Percentiles rank a stretch among this genome's conserved stretches.
These are phyloP conservation scores for Colletotrichum salicis DNA, from an alignment of 2,329 filamentous ascomycete genomes.

Conservation along the genomic window DNA sequence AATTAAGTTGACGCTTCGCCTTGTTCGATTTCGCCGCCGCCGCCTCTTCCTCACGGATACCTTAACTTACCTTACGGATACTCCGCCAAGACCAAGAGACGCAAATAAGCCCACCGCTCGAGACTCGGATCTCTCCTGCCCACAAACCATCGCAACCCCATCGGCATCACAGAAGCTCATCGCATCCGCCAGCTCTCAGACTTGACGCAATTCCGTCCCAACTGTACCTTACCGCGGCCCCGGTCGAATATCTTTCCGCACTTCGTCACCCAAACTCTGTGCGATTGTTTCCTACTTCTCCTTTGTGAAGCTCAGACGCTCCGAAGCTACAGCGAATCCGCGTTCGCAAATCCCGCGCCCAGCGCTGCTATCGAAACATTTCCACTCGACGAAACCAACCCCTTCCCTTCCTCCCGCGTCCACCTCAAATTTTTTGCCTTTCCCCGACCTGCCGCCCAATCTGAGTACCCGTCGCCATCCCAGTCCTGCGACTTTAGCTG, in stretches of 20 bases:
- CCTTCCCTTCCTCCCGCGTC: slow-evolving; percentile 10
- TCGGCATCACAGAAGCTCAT: slow-evolving; percentile 9
- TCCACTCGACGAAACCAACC: slow-evolving; percentile 27
- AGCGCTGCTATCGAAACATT: slow-evolving; percentile 31
- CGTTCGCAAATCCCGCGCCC: slow-evolving; percentile 16
- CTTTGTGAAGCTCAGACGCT: slow-evolving; percentile 22
- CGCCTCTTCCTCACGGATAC: neutral
- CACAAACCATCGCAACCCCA: slow-evolving; percentile 20
- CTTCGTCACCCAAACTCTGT: neutral
- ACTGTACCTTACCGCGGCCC: slow-evolving; percentile 2
- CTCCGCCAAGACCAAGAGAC: slow-evolving; percentile 16
- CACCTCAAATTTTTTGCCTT: slow-evolving; percentile 19
- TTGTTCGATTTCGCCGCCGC: neutral
- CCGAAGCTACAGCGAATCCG: slow-evolving; percentile 28
- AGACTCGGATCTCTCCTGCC: slow-evolving; percentile 16
- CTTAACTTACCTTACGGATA: neutral
- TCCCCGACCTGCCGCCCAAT: slow-evolving; percentile 29
- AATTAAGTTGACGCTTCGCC: neutral
- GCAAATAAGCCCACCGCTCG: neutral
- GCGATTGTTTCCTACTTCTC: slow-evolving; percentile 15
- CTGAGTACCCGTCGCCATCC: slow-evolving; percentile 27
- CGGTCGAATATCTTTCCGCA: slow-evolving; percentile 17
- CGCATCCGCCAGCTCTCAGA: slow-evolving; percentile 6
- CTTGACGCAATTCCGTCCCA: slow-evolving; percentile 8
- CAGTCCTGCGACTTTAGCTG: slow-evolving; percentile 35